Percentiles rank a stretch among this genome's conserved stretches.
Evolutionary conservation across 192 early-diverging fungal genomes (phyloP).

Genomic region (Rhizophagus clarus): DNA sequence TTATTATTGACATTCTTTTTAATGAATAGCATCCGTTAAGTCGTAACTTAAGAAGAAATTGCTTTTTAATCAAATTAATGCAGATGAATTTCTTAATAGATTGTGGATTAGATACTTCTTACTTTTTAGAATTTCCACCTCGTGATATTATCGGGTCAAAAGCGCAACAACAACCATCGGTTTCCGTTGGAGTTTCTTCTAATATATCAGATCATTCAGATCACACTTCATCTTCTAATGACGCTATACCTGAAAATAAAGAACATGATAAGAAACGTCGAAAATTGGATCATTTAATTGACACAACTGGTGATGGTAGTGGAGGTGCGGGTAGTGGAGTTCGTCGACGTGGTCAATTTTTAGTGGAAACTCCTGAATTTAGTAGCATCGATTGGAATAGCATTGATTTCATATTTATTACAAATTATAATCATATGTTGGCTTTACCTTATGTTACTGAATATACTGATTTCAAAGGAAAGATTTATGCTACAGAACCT

Average conservation of each 20-base stretch:
- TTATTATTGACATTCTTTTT: neutral
- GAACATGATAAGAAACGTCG: constrained; percentile 7
- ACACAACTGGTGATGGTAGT: neutral
- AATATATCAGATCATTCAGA: neutral
- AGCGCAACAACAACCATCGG: neutral
- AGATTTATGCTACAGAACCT: constrained; percentile 80
- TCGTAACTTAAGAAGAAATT: too few relatives aligned
- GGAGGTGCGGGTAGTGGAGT: neutral
- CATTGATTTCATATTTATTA: constrained; percentile 77
- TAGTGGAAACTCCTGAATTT: constrained; percentile 51
- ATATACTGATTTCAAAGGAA: constrained; percentile 75
- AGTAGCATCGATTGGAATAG: constrained; percentile 62
- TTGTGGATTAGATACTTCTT: constrained; percentile 38
- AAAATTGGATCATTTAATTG: neutral
- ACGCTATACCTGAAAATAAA: neutral
- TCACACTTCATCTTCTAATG: too few relatives aligned
- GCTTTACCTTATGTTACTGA: constrained; percentile 84
- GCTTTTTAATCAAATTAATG: constrained; percentile 41
- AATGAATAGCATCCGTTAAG: constrained; percentile 6
- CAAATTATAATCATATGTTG: constrained; percentile 73
- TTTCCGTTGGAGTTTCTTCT: constrained; percentile 9
- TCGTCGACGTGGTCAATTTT: constrained; percentile 31
- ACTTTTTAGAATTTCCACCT: constrained; percentile 18
- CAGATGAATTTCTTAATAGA: constrained; percentile 48
- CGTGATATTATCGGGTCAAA: neutral